These are phyloP conservation scores for Pochonia chlamydosporia DNA, from an alignment of 2,329 filamentous ascomycete genomes.

Conservation along the genomic window DNA sequence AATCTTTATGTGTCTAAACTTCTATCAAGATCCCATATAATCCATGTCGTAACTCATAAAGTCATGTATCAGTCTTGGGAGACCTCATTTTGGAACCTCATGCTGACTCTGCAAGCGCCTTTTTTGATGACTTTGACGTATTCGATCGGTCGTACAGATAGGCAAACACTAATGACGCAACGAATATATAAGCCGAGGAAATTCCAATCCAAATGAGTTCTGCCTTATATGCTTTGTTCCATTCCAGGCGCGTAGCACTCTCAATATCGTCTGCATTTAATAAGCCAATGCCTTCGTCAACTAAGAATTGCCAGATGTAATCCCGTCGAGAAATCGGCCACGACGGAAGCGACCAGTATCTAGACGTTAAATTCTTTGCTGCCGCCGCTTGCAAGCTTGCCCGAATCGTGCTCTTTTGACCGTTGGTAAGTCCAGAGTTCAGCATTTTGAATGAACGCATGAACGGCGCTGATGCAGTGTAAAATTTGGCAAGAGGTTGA, in stretches of 20 bases:
- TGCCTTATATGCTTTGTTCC: constrained; percentile 11
- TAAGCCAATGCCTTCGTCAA: constrained; percentile 50
- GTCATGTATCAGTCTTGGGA: too few species aligned
- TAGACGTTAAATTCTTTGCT: constrained; percentile 43
- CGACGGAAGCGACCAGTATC: constrained; percentile 56
- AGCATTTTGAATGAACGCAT: constrained; percentile 41
- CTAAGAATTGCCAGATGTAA: constrained; percentile 49
- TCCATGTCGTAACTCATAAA: too few species aligned
- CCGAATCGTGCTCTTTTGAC: constrained; percentile 35
- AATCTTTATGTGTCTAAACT: too few species aligned
- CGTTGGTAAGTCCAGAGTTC: constrained; percentile 28
- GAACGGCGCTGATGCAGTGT: constrained; percentile 59
- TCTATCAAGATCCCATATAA: too few species aligned
- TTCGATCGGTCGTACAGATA: constrained; percentile 4
- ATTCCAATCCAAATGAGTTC: constrained; percentile 15
- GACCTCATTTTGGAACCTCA: background rate
- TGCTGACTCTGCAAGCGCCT: background rate
- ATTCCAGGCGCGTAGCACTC: constrained; percentile 20
- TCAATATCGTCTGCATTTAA: constrained; percentile 58
- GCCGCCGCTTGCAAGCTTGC: constrained; percentile 43
- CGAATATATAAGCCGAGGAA: constrained; percentile 8
- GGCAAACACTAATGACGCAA: constrained; percentile 3
- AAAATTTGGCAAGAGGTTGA: constrained; percentile 52
- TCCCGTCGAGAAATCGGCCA: constrained; percentile 54
- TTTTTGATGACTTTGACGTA: background rate